Percentiles rank a stretch among this genome's conserved stretches.
phyloP scores from a whole-genome alignment of 805 yeast genomes.

The Debaryomyces castellii region DNA sequence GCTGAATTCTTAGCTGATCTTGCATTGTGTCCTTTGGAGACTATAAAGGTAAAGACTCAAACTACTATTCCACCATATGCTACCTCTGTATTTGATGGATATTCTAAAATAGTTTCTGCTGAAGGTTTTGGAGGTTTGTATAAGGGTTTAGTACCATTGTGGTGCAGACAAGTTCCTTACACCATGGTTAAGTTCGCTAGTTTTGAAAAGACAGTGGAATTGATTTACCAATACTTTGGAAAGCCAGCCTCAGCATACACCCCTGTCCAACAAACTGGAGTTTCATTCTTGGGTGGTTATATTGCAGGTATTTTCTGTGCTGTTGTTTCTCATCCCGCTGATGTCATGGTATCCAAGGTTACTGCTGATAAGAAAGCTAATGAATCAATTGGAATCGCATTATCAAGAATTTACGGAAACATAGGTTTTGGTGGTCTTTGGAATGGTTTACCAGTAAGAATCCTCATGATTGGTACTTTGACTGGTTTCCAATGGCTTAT shows the following conservation, averaged over 20 bases:
- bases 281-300: conserved; percentile 93
- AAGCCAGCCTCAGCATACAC: conserved; percentile 71
- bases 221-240: conserved; percentile 72
- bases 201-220: conserved; percentile 86
- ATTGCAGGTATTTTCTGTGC: conserved; percentile 98
- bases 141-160: conserved; percentile 86
- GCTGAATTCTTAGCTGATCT: conserved; percentile 95
- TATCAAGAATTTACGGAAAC: conserved; percentile 69
- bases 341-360: conserved; percentile 94
- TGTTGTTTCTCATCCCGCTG: conserved; percentile 96
- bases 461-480: conserved; percentile 94
- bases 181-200: conserved; percentile 97
- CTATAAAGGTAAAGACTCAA: conserved; percentile 92
- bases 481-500: conserved; percentile 97
- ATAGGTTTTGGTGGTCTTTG: conserved; percentile 92
- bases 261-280: conserved; percentile 82
- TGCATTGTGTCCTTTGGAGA: conserved; percentile 89
- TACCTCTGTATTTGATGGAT: conserved; percentile 60
- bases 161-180: conserved; percentile 98
- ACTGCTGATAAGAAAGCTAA: conserved; percentile 66
- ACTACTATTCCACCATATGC: conserved; percentile 89
- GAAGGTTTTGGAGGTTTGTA: conserved; percentile 79
- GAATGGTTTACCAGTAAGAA: conserved; percentile 94
- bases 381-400: conserved; percentile 68
- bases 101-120: conserved; percentile 58